phyloP scores from a whole-genome alignment of 2,329 filamentous ascomycete species.

The Aspergillus pseudoviridinutans region DNA sequence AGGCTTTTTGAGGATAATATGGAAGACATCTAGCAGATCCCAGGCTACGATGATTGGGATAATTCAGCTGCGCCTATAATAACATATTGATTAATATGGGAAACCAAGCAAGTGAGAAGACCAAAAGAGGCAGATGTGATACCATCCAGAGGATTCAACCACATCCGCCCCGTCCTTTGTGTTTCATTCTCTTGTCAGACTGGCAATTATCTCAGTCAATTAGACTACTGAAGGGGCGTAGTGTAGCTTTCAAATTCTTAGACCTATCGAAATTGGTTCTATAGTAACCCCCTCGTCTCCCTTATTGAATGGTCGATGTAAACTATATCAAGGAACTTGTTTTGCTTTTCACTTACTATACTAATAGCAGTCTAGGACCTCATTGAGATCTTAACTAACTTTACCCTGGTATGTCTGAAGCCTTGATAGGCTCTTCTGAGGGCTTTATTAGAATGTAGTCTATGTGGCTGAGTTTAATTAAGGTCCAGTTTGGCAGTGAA shows the following conservation, averaged over 20 bases:
- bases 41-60: background rate
- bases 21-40: background rate
- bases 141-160: background rate
- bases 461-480: no score
- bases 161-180: background rate
- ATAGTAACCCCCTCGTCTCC: no score
- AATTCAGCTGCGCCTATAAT: background rate
- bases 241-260: background rate
- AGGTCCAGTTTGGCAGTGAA: no score
- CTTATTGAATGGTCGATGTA: no score
- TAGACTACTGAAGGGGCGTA: background rate
- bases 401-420: no score
- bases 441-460: no score
- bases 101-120: background rate
- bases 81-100: background rate
- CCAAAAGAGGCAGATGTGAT: background rate
- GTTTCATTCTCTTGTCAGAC: background rate
- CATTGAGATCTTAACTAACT: no score
- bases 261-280: no score
- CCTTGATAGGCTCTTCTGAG: no score
- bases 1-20: background rate
- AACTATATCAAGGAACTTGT: no score
- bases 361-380: no score
- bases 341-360: no score
- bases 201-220: background rate